A percentile compares a stretch with the other conserved stretches of the same genome.
Evolutionary conservation across 352 stramenopile species (phyloP).

Genomic region (Globisporangium middletonii): DNA sequence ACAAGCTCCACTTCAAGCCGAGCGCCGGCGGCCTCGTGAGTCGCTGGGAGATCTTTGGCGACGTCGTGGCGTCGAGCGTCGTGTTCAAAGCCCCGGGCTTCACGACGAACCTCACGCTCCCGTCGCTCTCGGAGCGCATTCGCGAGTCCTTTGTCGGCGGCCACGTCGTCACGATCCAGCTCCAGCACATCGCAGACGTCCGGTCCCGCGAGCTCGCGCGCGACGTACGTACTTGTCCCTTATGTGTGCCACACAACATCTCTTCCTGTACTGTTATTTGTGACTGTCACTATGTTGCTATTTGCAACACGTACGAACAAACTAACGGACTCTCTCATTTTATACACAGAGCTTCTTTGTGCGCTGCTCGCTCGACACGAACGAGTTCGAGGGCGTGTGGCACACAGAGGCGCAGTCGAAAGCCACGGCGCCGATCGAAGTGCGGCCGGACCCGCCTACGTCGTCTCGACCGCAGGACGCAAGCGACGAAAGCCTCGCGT

Average conservation of each 20-base stretch:
- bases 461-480: slow-evolving; percentile 1
- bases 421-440: slow-evolving; percentile 34
- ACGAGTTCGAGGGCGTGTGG: slow-evolving; percentile 81
- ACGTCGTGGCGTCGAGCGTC: slow-evolving; percentile 81
- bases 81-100: slow-evolving; percentile 77
- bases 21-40: slow-evolving; percentile 37
- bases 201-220: slow-evolving; percentile 45
- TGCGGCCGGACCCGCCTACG: neutral
- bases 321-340: neutral
- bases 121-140: slow-evolving; percentile 74
- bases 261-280: slow-evolving; percentile 1
- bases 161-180: slow-evolving; percentile 68
- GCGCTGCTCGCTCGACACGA: slow-evolving; percentile 77
- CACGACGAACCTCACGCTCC: slow-evolving; percentile 75
- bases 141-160: slow-evolving; percentile 79
- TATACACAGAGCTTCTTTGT: slow-evolving; percentile 61
- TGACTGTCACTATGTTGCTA: neutral
- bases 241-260: neutral
- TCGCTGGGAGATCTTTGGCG: slow-evolving; percentile 84
- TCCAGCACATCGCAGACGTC: slow-evolving; percentile 65
- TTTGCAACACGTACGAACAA: neutral
- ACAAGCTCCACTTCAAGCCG: slow-evolving; percentile 82
- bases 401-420: slow-evolving; percentile 78
- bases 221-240: slow-evolving; percentile 25
- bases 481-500: slow-evolving; percentile 5